Evolutionary conservation across 805 yeast species (phyloP).

Genomic region (Saturnispora ahearnii): DNA sequence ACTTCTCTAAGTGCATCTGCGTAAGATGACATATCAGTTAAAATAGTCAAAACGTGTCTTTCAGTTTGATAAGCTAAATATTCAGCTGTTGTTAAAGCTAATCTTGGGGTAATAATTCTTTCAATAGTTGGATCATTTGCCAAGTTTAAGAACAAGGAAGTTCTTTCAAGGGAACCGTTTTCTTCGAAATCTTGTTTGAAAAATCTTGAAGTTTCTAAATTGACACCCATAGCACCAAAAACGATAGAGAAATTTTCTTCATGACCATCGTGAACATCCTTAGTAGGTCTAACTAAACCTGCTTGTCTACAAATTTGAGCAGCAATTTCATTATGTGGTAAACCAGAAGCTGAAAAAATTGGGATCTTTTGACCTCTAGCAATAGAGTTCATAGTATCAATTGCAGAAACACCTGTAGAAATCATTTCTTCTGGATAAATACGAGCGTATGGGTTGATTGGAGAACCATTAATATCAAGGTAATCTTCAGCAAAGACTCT

Average conservation of each 20-base stretch:
- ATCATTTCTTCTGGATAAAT: slow-evolving; percentile 99
- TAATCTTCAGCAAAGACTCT: slow-evolving; percentile 97
- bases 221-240: slow-evolving; percentile 99
- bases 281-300: slow-evolving; percentile 97
- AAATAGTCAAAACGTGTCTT: slow-evolving; percentile 94
- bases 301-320: slow-evolving; percentile 99
- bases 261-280: slow-evolving; percentile 99
- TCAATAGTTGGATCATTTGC: slow-evolving; percentile 99
- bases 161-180: slow-evolving; percentile 97
- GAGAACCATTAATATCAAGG: slow-evolving; percentile 96
- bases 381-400: slow-evolving; percentile 98
- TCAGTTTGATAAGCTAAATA: slow-evolving; percentile 98
- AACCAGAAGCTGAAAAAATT: slow-evolving; percentile 97
- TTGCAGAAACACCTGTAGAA: slow-evolving; percentile 96
- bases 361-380: slow-evolving; percentile 99
- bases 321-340: slow-evolving; percentile 99
- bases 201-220: slow-evolving; percentile 95
- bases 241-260: slow-evolving; percentile 99
- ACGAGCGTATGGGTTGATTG: slow-evolving; percentile 96
- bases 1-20: slow-evolving; percentile 99
- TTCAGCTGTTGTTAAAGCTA: slow-evolving; percentile 97
- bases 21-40: slow-evolving; percentile 99
- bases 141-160: slow-evolving; percentile 89
- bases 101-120: slow-evolving; percentile 97
- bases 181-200: slow-evolving; percentile 99